A percentile compares a stretch with the other conserved stretches of the same genome.
Evolutionary conservation across 495 filamentous ascomycete species (phyloP).

Genomic region (Daldinia vernicosa): DNA sequence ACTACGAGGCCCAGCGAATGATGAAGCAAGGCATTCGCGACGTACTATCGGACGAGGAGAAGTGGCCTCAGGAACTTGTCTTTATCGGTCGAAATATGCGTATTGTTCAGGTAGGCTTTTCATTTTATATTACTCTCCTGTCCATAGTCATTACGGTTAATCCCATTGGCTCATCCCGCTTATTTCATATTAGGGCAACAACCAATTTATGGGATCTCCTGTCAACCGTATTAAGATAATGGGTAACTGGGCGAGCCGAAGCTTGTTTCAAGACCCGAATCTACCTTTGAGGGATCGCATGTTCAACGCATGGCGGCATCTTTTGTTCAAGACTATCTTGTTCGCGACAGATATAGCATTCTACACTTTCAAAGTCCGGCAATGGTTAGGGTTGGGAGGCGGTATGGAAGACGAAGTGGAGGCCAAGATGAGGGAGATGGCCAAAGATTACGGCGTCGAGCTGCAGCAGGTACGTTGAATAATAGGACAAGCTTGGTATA

Average conservation of each 20-base stretch:
- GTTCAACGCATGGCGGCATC: constrained; percentile 70
- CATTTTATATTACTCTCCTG: not conserved
- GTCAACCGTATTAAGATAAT: constrained; percentile 97
- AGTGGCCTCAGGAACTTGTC: constrained; percentile 92
- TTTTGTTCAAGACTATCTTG: constrained; percentile 81
- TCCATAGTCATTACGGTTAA: not conserved
- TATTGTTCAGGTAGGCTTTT: constrained; percentile 70
- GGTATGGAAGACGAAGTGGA: constrained; percentile 98
- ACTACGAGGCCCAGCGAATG: constrained; percentile 85
- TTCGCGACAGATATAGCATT: constrained; percentile 83
- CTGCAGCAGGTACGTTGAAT: constrained; percentile 65
- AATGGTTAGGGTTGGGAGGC: constrained; percentile 74
- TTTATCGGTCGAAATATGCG: constrained; percentile 96
- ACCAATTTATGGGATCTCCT: constrained; percentile 83
- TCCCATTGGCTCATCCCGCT: not conserved
- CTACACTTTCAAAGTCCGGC: constrained; percentile 77
- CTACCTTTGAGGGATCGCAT: constrained; percentile 52
- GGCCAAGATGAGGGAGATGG: constrained; percentile 81
- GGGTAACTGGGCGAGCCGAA: constrained; percentile 84
- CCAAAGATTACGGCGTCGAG: constrained; percentile 91
- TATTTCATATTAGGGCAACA: constrained; percentile 51
- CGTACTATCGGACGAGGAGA: constrained; percentile 85
- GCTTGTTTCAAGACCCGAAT: constrained; percentile 70
- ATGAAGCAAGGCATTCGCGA: constrained; percentile 86
- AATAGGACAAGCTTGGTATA: not conserved